phyloP scores from a whole-genome alignment of 345 rosid species.

The Lumnitzera racemosa region DNA sequence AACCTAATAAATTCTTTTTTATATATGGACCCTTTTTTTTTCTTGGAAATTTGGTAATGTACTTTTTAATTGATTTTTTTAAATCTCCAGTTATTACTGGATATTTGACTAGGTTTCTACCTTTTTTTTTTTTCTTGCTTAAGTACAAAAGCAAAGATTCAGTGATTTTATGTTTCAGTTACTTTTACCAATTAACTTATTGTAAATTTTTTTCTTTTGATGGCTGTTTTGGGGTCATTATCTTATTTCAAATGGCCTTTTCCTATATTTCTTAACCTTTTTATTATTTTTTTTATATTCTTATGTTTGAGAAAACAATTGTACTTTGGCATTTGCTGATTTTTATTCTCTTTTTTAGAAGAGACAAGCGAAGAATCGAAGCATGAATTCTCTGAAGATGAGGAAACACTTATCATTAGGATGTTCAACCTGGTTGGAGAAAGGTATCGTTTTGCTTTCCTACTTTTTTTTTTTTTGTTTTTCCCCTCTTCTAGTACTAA shows the following conservation, averaged over 20 bases:
- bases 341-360: slow-evolving; percentile 9
- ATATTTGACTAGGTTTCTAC: no score
- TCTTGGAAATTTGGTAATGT: not conserved
- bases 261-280: not conserved
- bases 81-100: no score
- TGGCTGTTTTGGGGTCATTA: no score
- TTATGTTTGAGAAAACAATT: not conserved
- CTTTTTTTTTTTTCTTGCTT: no score
- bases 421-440: slow-evolving; percentile 54
- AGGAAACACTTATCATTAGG: slow-evolving; percentile 42
- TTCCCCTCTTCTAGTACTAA: not conserved
- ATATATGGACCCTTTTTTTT: not conserved
- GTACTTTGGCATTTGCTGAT: not conserved
- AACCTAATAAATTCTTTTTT: not conserved
- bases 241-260: not conserved
- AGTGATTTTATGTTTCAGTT: no score
- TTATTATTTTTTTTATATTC: not conserved
- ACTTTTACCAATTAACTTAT: no score
- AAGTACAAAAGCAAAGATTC: no score
- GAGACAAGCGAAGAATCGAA: slow-evolving; percentile 27
- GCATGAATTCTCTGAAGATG: slow-evolving; percentile 43
- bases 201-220: no score
- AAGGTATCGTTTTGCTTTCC: slow-evolving; percentile 16
- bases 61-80: no score
- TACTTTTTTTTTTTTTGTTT: not conserved